Conservation (phyloP, 192 early-diverging fungal species). For the Oehlia diaphana region DNA sequence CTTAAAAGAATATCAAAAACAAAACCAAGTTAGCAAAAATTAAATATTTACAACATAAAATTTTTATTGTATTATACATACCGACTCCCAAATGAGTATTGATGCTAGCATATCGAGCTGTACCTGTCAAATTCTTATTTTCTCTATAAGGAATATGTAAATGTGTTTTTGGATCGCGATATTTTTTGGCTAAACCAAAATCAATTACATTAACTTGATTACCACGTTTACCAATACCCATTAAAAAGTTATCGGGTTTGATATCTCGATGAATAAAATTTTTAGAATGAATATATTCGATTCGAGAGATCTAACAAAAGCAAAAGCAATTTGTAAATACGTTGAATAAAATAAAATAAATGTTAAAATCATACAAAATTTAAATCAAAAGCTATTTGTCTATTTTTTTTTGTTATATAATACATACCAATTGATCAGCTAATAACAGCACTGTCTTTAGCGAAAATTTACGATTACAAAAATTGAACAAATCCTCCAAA, state of each 20-base stretch:
- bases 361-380: no score
- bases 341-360: background rate
- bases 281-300: conserved; percentile 82
- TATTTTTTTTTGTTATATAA: background rate
- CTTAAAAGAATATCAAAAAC: conserved; percentile 38
- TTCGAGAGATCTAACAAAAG: conserved; percentile 56
- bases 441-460: conserved; percentile 85
- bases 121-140: conserved; percentile 92
- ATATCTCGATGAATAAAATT: conserved; percentile 92
- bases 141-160: conserved; percentile 91
- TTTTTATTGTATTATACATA: conserved; percentile 36
- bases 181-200: conserved; percentile 90
- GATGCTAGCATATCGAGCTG: conserved; percentile 89
- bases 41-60: conserved; percentile 1
- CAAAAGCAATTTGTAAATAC: background rate
- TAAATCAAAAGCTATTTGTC: no score
- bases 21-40: background rate
- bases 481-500: conserved; percentile 88
- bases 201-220: conserved; percentile 89
- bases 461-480: conserved; percentile 84
- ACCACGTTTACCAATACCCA: conserved; percentile 82
- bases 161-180: conserved; percentile 79
- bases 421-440: conserved; percentile 79
- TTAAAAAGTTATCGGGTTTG: conserved; percentile 90
- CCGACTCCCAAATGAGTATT: conserved; percentile 82